These are phyloP conservation scores for Boletellus emodensis DNA, from an alignment of 768 basidiomycete genomes.

Conservation along the genomic window DNA sequence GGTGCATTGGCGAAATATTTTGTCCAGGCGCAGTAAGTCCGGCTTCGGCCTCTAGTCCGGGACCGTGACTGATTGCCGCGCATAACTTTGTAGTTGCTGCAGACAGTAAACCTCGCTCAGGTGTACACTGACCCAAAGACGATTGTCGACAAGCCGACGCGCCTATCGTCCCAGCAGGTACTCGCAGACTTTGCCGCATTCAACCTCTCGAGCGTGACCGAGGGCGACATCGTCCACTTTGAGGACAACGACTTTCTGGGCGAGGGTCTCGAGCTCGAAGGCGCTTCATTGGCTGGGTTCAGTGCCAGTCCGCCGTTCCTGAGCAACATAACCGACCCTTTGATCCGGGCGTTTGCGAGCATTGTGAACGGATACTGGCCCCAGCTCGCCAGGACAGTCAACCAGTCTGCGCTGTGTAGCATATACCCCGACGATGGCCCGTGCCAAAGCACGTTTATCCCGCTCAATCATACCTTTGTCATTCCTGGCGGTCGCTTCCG, in stretches of 20 bases:
- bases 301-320: constrained; percentile 62
- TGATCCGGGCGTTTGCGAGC: constrained; percentile 67
- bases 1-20: constrained; percentile 78
- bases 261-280: constrained; percentile 80
- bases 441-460: constrained; percentile 85
- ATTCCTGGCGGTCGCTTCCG: constrained; percentile 85
- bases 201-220: constrained; percentile 44
- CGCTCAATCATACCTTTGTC: constrained; percentile 88
- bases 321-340: constrained; percentile 60
- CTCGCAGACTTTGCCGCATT: constrained; percentile 58
- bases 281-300: constrained; percentile 59
- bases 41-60: too few species aligned
- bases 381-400: constrained; percentile 72
- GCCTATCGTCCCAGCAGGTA: constrained; percentile 58
- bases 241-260: constrained; percentile 73
- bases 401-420: constrained; percentile 61
- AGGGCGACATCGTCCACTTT: constrained; percentile 63
- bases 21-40: constrained; percentile 67
- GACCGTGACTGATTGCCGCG: not conserved
- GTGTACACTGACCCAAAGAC: constrained; percentile 82
- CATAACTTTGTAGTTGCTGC: constrained; percentile 52
- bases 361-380: constrained; percentile 88
- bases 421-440: constrained; percentile 38
- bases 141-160: constrained; percentile 86
- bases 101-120: constrained; percentile 78